Base-by-base conservation (phyloP, 2,329 filamentous ascomycete species). In the Canariomyces notabilis region DNA sequence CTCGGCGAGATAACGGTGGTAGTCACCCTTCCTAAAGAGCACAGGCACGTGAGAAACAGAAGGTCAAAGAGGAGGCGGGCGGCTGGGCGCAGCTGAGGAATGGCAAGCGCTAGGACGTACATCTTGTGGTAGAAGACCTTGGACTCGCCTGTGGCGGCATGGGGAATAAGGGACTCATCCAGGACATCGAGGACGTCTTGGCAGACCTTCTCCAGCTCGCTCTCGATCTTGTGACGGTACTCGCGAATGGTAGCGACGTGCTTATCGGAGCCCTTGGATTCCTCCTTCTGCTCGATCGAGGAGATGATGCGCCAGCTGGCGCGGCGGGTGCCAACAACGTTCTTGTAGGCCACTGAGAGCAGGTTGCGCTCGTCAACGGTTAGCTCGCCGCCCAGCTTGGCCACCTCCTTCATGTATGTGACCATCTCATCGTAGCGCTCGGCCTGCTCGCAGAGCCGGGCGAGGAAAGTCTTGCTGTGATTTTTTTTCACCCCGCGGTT, bases 71-170 rank as follows among this genome's bases (percentile, higher is more conserved):
- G 29, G 38, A 48, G 36, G 40, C 22, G 37, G 26, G 12, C 6
- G 38, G 11, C 8, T 37, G 35, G 20, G 18, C 23, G 23, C 36
- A 50, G 31, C 41, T 16, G 37, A 35, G 37, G 18, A 21, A 9
- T 9, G 26, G 44, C 47, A 51, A 57, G n/a, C n/a, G n/a, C n/a
- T n/a, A n/a, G n/a, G 50, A 79, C 87, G 62, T 76, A 96, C 91
- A 97, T 97, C 84, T 97, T 97, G 85, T 96, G 90, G 79, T 97
- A 97, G 75, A 97, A 97, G 69, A 97, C 91, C 84, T 96, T 97
- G 71, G 89, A 95, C 80, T 97, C 91, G 76, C 91, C 91, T 59
- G 88, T 86, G 74, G 93, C 86, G 67, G 91, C 91, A 74, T 93
- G 91, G 72, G 90, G 90, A 67, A 97, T 97, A 65, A 97, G 79